Evolutionary conservation across 2,329 filamentous ascomycete species (phyloP).

Genomic region (Escovopsis sp.): DNA sequence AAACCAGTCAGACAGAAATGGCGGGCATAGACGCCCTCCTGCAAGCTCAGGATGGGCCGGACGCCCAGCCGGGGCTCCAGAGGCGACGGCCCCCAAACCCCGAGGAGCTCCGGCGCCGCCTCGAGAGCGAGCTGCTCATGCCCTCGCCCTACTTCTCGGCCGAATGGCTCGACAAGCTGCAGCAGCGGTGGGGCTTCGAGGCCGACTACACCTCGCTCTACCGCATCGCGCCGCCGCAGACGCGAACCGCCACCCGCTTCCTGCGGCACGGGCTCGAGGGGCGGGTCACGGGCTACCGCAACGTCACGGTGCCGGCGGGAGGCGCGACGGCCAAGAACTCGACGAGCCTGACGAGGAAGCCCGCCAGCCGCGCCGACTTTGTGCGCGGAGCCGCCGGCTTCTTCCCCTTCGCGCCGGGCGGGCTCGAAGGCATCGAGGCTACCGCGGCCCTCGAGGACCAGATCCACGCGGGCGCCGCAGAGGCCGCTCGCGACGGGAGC

Average conservation of each 20-base stretch:
- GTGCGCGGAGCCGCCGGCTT: constrained; percentile 86
- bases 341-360: constrained; percentile 75
- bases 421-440: constrained; percentile 73
- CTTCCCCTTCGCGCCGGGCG: constrained; percentile 86
- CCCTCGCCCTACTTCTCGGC: constrained; percentile 67
- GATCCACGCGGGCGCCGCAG: constrained; percentile 35
- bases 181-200: constrained; percentile 77
- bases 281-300: constrained; percentile 81
- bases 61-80: constrained; percentile 3
- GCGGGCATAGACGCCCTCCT: constrained; percentile 22
- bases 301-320: constrained; percentile 80
- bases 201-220: constrained; percentile 75
- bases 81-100: constrained; percentile 26
- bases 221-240: constrained; percentile 77
- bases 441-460: constrained; percentile 75
- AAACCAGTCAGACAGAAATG: constrained; percentile 8
- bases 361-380: constrained; percentile 75
- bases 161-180: constrained; percentile 77
- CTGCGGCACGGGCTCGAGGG: constrained; percentile 83
- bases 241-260: constrained; percentile 87
- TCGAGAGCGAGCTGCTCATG: constrained; percentile 65
- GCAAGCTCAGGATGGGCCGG: constrained; percentile 12
- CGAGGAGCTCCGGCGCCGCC: constrained; percentile 49
- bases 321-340: constrained; percentile 92
- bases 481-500: constrained; percentile 28